These are phyloP conservation scores for Metarhizium humberi DNA, from an alignment of 2,329 filamentous ascomycete species.

Conservation along the genomic window DNA sequence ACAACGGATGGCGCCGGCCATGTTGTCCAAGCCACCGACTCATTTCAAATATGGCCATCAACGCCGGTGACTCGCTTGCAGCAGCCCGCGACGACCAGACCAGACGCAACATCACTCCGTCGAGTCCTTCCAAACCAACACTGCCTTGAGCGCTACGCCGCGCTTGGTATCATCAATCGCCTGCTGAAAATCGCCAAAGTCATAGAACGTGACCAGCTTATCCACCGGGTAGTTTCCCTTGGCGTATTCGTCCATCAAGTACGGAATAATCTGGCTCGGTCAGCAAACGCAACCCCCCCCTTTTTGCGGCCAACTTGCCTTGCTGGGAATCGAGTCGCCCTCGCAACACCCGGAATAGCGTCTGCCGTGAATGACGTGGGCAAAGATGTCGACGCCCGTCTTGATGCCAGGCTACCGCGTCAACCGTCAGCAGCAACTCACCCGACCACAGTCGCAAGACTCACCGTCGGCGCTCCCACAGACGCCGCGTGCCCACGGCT, in stretches of 20 bases:
- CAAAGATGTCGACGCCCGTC: not conserved
- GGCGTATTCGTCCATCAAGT: not conserved
- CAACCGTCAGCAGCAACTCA: no score
- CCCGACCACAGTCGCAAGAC: no score
- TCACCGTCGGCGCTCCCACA: no score
- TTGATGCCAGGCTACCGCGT: not conserved
- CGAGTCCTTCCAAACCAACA: slow-evolving; percentile 4
- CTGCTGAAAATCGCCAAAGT: not conserved
- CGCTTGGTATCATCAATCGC: not conserved
- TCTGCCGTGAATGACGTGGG: not conserved
- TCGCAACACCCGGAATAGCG: slow-evolving; percentile 2
- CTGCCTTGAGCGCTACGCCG: slow-evolving; percentile 21
- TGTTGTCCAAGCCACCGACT: no score
- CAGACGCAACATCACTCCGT: no score
- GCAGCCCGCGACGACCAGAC: no score
- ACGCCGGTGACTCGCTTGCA: no score
- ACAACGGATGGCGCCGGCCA: no score
- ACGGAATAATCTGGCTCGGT: not conserved
- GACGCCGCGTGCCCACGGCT: slow-evolving; percentile 1
- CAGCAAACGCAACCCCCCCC: no score
- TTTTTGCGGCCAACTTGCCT: not conserved
- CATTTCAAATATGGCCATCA: no score
- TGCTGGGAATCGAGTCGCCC: slow-evolving; percentile 1
- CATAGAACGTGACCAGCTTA: not conserved
- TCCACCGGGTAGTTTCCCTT: slow-evolving; percentile 2